Conservation (phyloP, 129 eudicot genomes). For the Ambrosia artemisiifolia region DNA sequence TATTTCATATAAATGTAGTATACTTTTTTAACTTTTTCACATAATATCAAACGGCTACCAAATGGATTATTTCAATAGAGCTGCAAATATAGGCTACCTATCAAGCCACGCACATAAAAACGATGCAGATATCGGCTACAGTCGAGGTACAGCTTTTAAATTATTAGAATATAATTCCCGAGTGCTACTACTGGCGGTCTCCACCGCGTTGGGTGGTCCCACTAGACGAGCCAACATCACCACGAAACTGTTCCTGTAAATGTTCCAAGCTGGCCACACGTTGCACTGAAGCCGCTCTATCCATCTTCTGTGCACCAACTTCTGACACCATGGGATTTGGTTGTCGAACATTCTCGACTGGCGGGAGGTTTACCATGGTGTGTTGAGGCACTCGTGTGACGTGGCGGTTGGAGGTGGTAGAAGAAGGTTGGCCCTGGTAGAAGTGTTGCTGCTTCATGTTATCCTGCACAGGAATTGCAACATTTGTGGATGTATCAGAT, state of each 20-base stretch:
- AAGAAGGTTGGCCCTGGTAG: constrained; percentile 41
- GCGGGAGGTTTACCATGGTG: constrained; percentile 38
- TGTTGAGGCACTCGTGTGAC: constrained; percentile 28
- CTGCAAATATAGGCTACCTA: constrained; percentile 25
- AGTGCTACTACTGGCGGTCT: constrained; percentile 26
- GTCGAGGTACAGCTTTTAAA: constrained; percentile 1
- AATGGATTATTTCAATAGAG: neutral
- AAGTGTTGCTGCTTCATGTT: constrained; percentile 60
- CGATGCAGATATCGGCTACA: neutral
- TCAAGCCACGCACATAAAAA: constrained; percentile 28
- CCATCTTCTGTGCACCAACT: constrained; percentile 48
- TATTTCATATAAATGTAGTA: neutral
- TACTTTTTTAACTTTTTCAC: no score
- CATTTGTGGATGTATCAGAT: constrained; percentile 68
- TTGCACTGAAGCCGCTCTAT: constrained; percentile 79
- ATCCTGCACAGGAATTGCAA: constrained; percentile 63
- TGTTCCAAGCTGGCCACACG: constrained; percentile 95
- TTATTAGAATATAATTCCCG: neutral
- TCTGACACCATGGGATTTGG: constrained; percentile 35
- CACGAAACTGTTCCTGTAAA: constrained; percentile 88
- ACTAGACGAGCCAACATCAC: constrained; percentile 35
- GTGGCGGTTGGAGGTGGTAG: constrained; percentile 37
- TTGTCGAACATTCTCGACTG: constrained; percentile 47
- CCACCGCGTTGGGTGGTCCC: constrained; percentile 42
- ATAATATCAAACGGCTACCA: no score